phyloP scores from a whole-genome alignment of 371 early-diverging fungal species.

The Synchytrium microbalum region DNA sequence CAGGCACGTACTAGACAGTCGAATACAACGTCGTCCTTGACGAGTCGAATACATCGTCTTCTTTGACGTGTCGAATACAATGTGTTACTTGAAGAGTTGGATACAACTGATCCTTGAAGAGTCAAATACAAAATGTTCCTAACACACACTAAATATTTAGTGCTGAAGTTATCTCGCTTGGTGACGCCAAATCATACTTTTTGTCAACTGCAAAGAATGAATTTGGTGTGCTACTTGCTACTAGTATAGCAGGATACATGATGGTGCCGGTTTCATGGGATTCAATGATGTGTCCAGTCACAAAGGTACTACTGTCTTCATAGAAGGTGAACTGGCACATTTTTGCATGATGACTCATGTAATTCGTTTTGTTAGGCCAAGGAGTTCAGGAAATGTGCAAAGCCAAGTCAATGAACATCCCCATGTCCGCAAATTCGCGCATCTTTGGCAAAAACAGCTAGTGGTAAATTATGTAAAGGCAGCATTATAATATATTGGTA shows the following conservation, averaged over 20 bases:
- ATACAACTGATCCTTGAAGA: not conserved
- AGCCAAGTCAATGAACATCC: conserved; percentile 49
- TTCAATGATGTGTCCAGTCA: conserved; percentile 93
- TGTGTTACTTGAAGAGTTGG: not conserved
- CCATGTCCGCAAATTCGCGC: too few relatives aligned
- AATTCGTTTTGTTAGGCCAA: conserved; percentile 33
- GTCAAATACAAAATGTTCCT: not conserved
- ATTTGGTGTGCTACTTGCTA: conserved; percentile 88
- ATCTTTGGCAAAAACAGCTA: too few relatives aligned
- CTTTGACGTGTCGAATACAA: not conserved
- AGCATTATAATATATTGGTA: too few relatives aligned
- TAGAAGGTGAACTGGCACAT: conserved; percentile 60
- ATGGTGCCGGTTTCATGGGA: conserved; percentile 96
- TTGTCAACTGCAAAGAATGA: conserved; percentile 91
- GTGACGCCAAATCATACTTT: conserved; percentile 83
- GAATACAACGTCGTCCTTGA: not conserved
- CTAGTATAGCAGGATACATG: conserved; percentile 71
- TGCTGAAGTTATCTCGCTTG: conserved; percentile 67
- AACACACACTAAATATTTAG: conserved; percentile 7
- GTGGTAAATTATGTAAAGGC: not conserved
- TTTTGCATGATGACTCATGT: not conserved
- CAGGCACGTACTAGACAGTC: conserved; percentile 6
- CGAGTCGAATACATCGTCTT: too few relatives aligned
- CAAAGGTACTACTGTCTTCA: conserved; percentile 64
- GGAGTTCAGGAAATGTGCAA: conserved; percentile 90